phyloP scores from a whole-genome alignment of 2,329 filamentous ascomycete genomes.

The Cytospora schulzeri region DNA sequence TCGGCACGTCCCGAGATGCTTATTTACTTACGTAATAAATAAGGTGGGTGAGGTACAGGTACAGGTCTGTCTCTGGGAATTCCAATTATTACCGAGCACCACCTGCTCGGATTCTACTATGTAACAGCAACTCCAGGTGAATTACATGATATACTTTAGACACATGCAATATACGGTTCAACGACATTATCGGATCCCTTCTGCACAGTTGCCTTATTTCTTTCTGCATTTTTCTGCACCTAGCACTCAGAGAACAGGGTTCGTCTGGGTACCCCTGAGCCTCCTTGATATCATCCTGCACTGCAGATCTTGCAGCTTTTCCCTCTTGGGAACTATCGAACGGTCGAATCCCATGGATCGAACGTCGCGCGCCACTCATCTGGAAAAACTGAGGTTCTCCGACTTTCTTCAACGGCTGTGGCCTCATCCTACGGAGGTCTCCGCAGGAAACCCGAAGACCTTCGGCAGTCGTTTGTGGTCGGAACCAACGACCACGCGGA shows the following conservation, averaged over 20 bases:
- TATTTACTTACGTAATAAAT: too few relatives aligned
- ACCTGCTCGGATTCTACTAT: not conserved
- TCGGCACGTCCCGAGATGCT: constrained; percentile 24
- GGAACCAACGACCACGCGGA: not conserved
- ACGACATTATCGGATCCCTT: not conserved
- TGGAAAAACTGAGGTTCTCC: constrained; percentile 10
- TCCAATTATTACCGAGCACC: not conserved
- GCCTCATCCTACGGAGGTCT: constrained; percentile 5
- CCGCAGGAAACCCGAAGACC: constrained; percentile 1
- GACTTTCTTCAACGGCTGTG: not conserved
- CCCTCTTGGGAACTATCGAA: not conserved
- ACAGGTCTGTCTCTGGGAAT: too few relatives aligned
- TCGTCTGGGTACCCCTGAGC: not conserved
- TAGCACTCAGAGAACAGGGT: not conserved
- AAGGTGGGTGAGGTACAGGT: too few relatives aligned
- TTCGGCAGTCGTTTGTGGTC: not conserved
- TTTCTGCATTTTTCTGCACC: not conserved
- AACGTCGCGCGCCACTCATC: constrained; percentile 3
- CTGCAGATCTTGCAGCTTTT: constrained; percentile 15
- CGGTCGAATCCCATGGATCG: not conserved
- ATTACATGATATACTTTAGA: not conserved
- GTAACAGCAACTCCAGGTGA: not conserved
- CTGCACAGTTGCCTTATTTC: constrained; percentile 6
- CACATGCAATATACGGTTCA: not conserved
- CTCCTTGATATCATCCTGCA: not conserved